Conservation (phyloP, 2,329 filamentous ascomycete species). For the Coniella vitis region DNA sequence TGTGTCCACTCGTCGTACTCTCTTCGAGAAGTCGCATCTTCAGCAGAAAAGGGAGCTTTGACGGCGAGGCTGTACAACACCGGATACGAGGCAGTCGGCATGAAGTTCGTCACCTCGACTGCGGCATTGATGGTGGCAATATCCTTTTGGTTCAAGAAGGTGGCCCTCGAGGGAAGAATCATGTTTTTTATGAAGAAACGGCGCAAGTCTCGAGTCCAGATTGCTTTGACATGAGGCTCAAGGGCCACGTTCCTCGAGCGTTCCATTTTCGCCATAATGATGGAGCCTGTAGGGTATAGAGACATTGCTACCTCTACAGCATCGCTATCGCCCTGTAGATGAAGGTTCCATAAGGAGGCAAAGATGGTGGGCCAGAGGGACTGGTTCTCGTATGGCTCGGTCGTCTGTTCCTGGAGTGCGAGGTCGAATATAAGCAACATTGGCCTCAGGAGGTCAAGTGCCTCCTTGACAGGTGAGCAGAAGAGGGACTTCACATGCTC, state of each 20-base stretch:
- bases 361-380: constrained; percentile 42
- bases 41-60: constrained; percentile 23
- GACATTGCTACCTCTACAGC: constrained; percentile 40
- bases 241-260: constrained; percentile 19
- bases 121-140: constrained; percentile 35
- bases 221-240: constrained; percentile 22
- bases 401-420: constrained; percentile 26
- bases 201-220: constrained; percentile 41
- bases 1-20: constrained; percentile 35
- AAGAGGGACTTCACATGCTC: constrained; percentile 55
- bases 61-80: constrained; percentile 39
- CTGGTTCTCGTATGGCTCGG: constrained; percentile 30
- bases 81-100: constrained; percentile 31
- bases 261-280: constrained; percentile 35
- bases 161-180: constrained; percentile 43
- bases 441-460: constrained; percentile 37
- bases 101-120: constrained; percentile 31
- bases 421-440: constrained; percentile 39
- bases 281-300: constrained; percentile 34
- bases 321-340: constrained; percentile 43
- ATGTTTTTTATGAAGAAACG: constrained; percentile 44
- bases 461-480: constrained; percentile 40
- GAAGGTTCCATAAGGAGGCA: constrained; percentile 45
- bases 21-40: constrained; percentile 32
- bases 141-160: constrained; percentile 37